Conservation (phyloP, 306 rosid genomes). For the Begonia peltatifolia region DNA sequence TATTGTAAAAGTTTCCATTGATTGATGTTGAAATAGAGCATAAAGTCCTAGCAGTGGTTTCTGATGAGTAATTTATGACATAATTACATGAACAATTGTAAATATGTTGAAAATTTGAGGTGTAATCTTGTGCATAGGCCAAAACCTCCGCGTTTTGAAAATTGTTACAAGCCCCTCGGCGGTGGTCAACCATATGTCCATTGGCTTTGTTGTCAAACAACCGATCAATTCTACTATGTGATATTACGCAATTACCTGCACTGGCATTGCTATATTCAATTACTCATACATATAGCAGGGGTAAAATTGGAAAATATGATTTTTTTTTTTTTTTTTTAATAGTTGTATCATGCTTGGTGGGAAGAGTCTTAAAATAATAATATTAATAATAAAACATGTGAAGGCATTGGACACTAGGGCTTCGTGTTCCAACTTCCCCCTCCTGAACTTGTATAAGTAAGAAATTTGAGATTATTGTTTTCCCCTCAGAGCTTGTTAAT, state of each 20-base stretch:
- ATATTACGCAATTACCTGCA: background rate
- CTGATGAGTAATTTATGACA: no score
- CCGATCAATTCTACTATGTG: background rate
- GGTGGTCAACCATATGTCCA: no score
- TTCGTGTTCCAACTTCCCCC: constrained; percentile 1
- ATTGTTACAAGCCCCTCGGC: no score
- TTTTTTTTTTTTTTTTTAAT: background rate
- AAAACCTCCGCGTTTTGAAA: no score
- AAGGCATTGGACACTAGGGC: constrained; percentile 19
- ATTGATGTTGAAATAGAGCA: no score
- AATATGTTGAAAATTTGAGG: no score
- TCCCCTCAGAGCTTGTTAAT: constrained; percentile 10
- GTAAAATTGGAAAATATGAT: background rate
- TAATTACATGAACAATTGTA: no score
- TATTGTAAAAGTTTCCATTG: no score
- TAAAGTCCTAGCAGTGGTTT: no score
- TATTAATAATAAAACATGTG: constrained; percentile 36
- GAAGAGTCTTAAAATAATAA: background rate
- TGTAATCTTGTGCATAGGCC: no score
- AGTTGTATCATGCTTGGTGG: background rate
- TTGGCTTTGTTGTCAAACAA: no score
- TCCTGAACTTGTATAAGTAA: constrained; percentile 36
- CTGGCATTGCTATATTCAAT: background rate
- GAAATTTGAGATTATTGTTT: constrained; percentile 12
- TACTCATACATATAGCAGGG: background rate